Base-by-base conservation (phyloP, 208 protist species). In the Leishmania aethiopica region DNA sequence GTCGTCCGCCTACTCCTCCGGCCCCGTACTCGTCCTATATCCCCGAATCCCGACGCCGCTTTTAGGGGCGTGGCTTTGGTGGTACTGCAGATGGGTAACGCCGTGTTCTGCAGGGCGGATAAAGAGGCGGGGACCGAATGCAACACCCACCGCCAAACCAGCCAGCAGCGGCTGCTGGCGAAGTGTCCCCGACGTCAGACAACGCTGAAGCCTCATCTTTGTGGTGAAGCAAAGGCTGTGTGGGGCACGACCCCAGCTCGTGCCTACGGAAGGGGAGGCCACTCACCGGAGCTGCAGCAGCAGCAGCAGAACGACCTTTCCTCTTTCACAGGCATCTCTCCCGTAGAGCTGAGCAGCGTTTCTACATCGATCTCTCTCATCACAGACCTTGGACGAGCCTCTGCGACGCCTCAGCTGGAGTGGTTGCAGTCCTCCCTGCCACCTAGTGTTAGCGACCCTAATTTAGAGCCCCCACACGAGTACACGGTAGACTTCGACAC, bases 31-130 rank as follows among this genome's bases (percentile, higher is more conserved):
- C 66, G 4, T 25, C 28, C 22, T 72, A 17, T 55, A 71, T 10
- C 10, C 28, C 60, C 28, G 13, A 3, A 37, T 55, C 42, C 51
- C n/a, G 42, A 60, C 51, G 11, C 45, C 72, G 0, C 72, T 51
- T 51, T 57, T 15, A 0, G 60, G 22, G 37, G 25, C 17, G n/a
- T n/a, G 32, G 17, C 2, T 57, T 53, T 32, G 5, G n/a, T 11
- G 72, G 0, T 8, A 11, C 25, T 7, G 35, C 28, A 73, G 37
- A 85, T 81, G 81, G 81, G 77, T 45, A 84, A 79, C 32, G 17
- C 75, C 2, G 74, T 79, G 1, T 1, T 47, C 0, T 84, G 80
- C 37, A 51, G 67, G 8, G 5, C 45, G 15, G 19, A 60, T 25
- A 70, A 60, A 17, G 64, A 70, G 40, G 8, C 4, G 28, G 22